Conservation (phyloP, 306 rosid species). For the Oemleria cerasiformis region DNA sequence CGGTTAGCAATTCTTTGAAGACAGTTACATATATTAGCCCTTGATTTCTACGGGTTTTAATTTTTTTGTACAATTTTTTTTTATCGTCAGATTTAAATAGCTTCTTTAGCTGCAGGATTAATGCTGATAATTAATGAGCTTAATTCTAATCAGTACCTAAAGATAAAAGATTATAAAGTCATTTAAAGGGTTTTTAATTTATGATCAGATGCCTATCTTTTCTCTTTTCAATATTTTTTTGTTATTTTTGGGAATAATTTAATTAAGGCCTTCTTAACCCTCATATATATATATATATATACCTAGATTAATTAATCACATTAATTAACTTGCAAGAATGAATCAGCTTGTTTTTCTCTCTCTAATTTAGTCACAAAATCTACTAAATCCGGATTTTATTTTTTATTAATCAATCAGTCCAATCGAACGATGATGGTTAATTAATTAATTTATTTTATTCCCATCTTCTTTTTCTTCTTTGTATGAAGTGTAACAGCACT, state of each 20-base stretch:
- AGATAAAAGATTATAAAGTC: neutral
- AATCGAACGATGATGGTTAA: neutral
- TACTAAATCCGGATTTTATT: neutral
- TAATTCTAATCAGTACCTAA: neutral
- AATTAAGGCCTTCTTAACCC: neutral
- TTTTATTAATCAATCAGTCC: neutral
- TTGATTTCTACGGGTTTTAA: slow-evolving; percentile 5
- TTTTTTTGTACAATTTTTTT: neutral
- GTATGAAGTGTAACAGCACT: slow-evolving; percentile 64
- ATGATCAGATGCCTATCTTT: neutral
- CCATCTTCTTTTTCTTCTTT: neutral
- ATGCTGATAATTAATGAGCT: neutral
- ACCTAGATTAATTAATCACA: neutral
- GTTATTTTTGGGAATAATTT: neutral
- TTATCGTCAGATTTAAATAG: neutral
- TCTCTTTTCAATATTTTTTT: neutral
- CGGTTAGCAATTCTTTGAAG: too few relatives aligned
- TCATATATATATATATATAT: too few relatives aligned
- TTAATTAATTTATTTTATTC: neutral
- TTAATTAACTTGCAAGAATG: neutral
- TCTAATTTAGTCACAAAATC: neutral
- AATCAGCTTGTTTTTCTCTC: neutral
- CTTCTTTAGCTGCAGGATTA: neutral
- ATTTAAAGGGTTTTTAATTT: neutral
- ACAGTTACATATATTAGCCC: neutral